Percentiles rank a stretch among this genome's conserved stretches.
Evolutionary conservation across 2,329 filamentous ascomycete genomes (phyloP).

Genomic region (Alternaria sp.): DNA sequence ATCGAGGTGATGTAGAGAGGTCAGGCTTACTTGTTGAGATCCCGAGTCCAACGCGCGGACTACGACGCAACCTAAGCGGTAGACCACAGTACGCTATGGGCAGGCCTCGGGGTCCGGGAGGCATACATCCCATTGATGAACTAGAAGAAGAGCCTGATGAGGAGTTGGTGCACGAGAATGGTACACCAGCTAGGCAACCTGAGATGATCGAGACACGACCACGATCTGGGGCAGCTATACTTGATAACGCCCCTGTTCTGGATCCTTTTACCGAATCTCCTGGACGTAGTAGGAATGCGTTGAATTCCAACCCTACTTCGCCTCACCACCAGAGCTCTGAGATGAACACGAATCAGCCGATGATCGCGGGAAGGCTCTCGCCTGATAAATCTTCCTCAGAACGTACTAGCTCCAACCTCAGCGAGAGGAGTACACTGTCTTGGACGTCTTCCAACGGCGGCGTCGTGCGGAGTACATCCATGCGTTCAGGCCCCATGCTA

Average conservation of each 20-base stretch:
- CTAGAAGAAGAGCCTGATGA: constrained; percentile 62
- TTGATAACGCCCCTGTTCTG: constrained; percentile 41
- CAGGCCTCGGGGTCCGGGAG: constrained; percentile 59
- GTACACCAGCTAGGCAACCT: constrained; percentile 20
- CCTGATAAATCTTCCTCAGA: constrained; percentile 58
- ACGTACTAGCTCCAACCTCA: constrained; percentile 64
- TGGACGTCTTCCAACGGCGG: constrained; percentile 52
- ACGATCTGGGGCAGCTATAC: constrained; percentile 30
- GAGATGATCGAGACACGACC: constrained; percentile 38
- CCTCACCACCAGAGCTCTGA: constrained; percentile 26
- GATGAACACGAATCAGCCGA: constrained; percentile 9
- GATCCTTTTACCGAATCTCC: constrained; percentile 55
- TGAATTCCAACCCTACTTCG: constrained; percentile 31
- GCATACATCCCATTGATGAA: constrained; percentile 71
- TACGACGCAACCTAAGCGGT: constrained; percentile 52
- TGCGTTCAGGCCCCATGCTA: constrained; percentile 54
- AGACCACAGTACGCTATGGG: constrained; percentile 58
- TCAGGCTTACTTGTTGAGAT: constrained; percentile 58
- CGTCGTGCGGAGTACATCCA: constrained; percentile 56
- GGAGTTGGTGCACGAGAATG: constrained; percentile 27
- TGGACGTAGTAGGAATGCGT: constrained; percentile 44
- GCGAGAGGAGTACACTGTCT: constrained; percentile 60
- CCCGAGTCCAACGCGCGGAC: constrained; percentile 58
- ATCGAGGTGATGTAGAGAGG: constrained; percentile 52
- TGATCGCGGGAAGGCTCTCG: constrained; percentile 51